Conservation (phyloP, 306 rosid genomes). For the Prinsepia uniflora region DNA sequence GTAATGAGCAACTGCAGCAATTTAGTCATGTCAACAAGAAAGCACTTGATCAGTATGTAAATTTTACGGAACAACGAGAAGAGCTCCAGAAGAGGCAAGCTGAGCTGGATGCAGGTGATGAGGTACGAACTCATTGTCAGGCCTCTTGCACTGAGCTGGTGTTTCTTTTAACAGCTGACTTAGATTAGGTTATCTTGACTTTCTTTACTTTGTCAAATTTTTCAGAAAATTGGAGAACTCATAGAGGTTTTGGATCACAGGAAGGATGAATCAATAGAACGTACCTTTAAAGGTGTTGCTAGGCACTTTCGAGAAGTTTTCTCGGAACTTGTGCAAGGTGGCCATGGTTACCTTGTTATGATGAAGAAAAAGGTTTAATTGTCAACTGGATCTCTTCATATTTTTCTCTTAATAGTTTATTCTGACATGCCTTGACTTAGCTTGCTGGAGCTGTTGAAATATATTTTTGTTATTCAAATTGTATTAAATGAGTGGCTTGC, state of each 20-base stretch:
- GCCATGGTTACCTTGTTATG: conserved; percentile 88
- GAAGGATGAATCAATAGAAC: conserved; percentile 94
- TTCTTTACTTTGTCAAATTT: conserved; percentile 16
- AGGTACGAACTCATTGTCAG: conserved; percentile 42
- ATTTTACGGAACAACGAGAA: conserved; percentile 94
- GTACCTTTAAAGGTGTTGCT: conserved; percentile 98
- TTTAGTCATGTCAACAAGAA: conserved; percentile 96
- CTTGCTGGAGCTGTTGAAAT: not conserved
- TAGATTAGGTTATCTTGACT: conserved; percentile 9
- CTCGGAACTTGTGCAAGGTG: conserved; percentile 93
- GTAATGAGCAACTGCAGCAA: conserved; percentile 84
- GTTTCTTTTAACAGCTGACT: not conserved
- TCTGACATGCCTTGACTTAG: conserved; percentile 3
- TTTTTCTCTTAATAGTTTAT: conserved; percentile 1
- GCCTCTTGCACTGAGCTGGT: not conserved
- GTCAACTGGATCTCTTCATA: conserved; percentile 7
- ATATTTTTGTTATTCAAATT: not conserved
- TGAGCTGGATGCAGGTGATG: conserved; percentile 92
- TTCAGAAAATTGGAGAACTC: conserved; percentile 91
- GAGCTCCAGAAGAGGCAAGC: conserved; percentile 97
- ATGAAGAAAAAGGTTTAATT: conserved; percentile 83
- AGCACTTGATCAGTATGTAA: conserved; percentile 93
- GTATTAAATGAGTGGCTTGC: not conserved
- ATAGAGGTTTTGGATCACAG: conserved; percentile 88
- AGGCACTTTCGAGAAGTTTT: conserved; percentile 96